These are phyloP conservation scores for Xylaria cubensis DNA, from an alignment of 495 filamentous ascomycete genomes.

Conservation along the genomic window DNA sequence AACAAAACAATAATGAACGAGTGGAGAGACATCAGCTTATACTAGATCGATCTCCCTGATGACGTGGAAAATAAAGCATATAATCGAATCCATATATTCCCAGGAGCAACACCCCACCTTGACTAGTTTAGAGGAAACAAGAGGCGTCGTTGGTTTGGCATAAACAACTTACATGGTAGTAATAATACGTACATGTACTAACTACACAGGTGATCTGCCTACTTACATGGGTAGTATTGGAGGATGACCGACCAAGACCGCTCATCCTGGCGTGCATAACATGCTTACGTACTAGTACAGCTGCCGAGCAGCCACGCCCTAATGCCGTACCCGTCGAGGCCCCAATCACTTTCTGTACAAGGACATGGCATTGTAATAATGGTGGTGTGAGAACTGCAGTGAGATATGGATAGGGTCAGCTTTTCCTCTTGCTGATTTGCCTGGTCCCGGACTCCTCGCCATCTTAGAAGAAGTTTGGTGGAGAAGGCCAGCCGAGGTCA, in stretches of 20 bases:
- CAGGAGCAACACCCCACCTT: constrained; percentile 9
- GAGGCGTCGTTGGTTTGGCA: constrained; percentile 16
- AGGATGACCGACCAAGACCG: constrained; percentile 21
- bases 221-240: constrained; percentile 12
- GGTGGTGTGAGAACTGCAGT: constrained; percentile 8
- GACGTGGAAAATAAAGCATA: constrained; percentile 21
- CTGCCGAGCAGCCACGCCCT: neutral
- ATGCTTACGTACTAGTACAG: constrained; percentile 13
- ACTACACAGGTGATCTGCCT: constrained; percentile 5
- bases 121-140: constrained; percentile 6
- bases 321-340: neutral
- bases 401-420: constrained; percentile 8
- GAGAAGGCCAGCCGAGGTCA: neutral
- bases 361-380: neutral
- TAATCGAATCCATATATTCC: constrained; percentile 18
- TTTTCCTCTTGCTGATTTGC: constrained; percentile 1
- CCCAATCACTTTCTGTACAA: neutral
- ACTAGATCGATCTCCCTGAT: neutral
- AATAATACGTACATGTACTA: neutral
- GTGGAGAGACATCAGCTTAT: constrained; percentile 1
- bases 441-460: neutral
- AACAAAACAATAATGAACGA: neutral
- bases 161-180: neutral
- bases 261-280: constrained; percentile 15
- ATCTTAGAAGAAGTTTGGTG: neutral